Percentiles rank a stretch among this genome's conserved stretches.
These are phyloP conservation scores for Penicillium nucicola DNA, from an alignment of 495 filamentous ascomycete genomes.

Conservation along the genomic window DNA sequence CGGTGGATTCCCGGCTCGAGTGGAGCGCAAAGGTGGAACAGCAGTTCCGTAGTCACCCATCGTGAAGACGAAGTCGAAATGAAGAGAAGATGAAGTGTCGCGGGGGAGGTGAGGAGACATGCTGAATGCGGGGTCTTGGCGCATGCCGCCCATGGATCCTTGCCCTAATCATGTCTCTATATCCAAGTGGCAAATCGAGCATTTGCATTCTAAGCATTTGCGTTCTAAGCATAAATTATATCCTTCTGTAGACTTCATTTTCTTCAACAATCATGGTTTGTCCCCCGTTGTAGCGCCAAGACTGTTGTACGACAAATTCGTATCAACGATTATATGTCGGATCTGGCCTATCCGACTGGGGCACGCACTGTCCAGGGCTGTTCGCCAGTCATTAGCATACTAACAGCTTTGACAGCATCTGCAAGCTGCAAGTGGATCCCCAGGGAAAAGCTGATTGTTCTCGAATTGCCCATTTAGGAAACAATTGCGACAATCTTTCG, in stretches of 20 bases:
- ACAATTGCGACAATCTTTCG: constrained; percentile 8
- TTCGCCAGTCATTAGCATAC: not conserved
- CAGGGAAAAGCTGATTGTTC: not conserved
- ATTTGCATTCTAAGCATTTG: not conserved
- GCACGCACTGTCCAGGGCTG: not conserved
- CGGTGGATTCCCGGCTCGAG: constrained; percentile 12
- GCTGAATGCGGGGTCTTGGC: constrained; percentile 8
- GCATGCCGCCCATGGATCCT: not conserved
- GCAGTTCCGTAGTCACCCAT: constrained; percentile 42
- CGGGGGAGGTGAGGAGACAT: not conserved
- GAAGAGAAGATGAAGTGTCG: not conserved
- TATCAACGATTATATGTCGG: not conserved
- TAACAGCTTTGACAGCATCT: not conserved
- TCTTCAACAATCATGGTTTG: not conserved
- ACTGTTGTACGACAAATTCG: not conserved
- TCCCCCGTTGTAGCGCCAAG: not conserved
- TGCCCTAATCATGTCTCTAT: not conserved
- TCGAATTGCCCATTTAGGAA: constrained; percentile 13
- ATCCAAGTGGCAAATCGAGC: not conserved
- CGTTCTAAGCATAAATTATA: not conserved
- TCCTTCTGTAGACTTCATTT: no score
- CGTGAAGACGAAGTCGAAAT: constrained; percentile 2
- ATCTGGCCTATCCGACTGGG: not conserved
- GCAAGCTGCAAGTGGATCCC: not conserved
- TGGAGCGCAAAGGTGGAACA: constrained; percentile 13